Evolutionary conservation across 495 filamentous ascomycete species (phyloP).

Genomic region (Xylaria cubensis): DNA sequence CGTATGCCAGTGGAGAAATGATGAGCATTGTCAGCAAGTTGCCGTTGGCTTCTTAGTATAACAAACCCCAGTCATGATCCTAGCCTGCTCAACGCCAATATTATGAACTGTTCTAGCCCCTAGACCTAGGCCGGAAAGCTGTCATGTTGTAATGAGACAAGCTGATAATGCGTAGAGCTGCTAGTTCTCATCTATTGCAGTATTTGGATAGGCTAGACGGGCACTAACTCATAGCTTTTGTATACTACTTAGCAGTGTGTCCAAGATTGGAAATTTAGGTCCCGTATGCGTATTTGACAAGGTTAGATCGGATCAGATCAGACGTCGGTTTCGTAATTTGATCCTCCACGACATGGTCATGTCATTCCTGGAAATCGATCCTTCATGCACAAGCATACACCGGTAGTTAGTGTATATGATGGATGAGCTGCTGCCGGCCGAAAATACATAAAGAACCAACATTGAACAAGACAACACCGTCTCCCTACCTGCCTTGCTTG

Average conservation of each 20-base stretch:
- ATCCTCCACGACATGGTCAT: constrained; percentile 13
- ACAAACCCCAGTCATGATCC: not conserved
- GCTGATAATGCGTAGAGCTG: constrained; percentile 1
- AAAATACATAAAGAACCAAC: not conserved
- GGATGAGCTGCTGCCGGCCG: not conserved
- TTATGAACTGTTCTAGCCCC: not conserved
- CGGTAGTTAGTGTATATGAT: not conserved
- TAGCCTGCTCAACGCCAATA: constrained; percentile 10
- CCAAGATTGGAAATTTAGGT: not conserved
- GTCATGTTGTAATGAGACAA: not conserved
- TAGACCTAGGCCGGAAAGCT: not conserved
- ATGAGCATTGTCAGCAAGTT: not conserved
- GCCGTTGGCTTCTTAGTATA: not conserved
- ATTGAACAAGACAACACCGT: not conserved
- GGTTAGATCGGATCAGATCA: constrained; percentile 11
- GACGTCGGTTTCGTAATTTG: constrained; percentile 13
- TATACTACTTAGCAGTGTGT: too few species aligned
- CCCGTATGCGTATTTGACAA: not conserved
- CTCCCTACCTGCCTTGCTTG: constrained; percentile 10
- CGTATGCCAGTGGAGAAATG: constrained; percentile 20
- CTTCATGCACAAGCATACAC: not conserved
- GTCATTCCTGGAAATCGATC: not conserved
- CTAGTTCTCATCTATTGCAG: not conserved
- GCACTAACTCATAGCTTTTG: too few species aligned
- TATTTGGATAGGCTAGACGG: too few species aligned